These are phyloP conservation scores for Pythium phragmitis DNA, from an alignment of 352 stramenopile species.

Conservation along the genomic window DNA sequence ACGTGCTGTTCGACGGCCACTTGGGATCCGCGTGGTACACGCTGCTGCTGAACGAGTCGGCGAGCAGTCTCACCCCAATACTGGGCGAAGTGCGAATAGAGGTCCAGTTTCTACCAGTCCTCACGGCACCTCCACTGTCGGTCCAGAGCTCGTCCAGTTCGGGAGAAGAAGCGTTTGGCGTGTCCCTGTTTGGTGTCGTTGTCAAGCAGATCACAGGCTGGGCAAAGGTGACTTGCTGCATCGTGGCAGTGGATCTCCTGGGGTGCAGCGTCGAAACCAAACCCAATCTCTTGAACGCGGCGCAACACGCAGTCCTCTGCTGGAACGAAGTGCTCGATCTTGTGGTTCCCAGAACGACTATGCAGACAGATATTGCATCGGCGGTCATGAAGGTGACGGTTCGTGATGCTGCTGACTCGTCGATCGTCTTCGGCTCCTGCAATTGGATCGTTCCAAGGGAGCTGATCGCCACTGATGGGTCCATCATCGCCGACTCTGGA, in stretches of 20 bases:
- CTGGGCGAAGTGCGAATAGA: constrained; percentile 37
- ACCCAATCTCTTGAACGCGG: constrained; percentile 11
- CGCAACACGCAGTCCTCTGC: neutral
- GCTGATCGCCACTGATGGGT: constrained; percentile 7
- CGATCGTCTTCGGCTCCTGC: constrained; percentile 27
- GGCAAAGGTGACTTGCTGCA: constrained; percentile 9
- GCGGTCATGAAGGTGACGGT: constrained; percentile 29
- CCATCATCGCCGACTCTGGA: neutral
- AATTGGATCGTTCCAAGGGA: constrained; percentile 33
- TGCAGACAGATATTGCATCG: neutral
- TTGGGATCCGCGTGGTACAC: constrained; percentile 36
- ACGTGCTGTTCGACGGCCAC: constrained; percentile 44
- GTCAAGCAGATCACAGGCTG: constrained; percentile 4
- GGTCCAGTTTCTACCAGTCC: constrained; percentile 40
- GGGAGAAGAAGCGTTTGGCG: neutral
- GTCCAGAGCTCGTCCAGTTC: neutral
- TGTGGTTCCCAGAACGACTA: neutral
- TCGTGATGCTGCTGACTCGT: constrained; percentile 18
- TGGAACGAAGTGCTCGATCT: constrained; percentile 29
- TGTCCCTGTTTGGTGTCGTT: constrained; percentile 10
- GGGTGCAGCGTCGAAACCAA: constrained; percentile 31
- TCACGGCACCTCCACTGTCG: neutral
- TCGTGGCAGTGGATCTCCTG: constrained; percentile 22
- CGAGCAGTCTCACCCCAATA: neutral
- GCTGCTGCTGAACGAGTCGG: neutral